Percentiles rank a stretch among this genome's conserved stretches.
phyloP scores from a whole-genome alignment of 2,329 filamentous ascomycete species.

The Ascochyta pisi region DNA sequence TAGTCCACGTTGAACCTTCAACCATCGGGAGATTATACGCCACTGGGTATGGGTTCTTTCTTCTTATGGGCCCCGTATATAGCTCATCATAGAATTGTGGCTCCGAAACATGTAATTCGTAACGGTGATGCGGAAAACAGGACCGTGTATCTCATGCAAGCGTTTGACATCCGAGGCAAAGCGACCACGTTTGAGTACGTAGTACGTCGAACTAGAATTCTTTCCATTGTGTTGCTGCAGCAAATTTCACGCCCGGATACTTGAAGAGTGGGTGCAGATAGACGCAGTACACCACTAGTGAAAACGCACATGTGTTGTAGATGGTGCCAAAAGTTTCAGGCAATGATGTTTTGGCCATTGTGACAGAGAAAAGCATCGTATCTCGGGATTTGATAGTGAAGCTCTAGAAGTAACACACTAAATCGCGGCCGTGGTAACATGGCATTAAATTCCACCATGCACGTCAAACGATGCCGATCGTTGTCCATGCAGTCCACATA shows the following conservation, averaged over 20 bases:
- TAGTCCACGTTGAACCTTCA: not conserved
- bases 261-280: slow-evolving; percentile 13
- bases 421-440: too few relatives aligned
- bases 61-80: slow-evolving; percentile 19
- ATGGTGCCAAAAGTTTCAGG: not conserved
- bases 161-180: slow-evolving; percentile 29
- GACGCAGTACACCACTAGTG: slow-evolving; percentile 9
- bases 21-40: slow-evolving; percentile 3
- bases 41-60: slow-evolving; percentile 20
- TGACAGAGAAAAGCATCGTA: too few relatives aligned
- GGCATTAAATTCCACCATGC: too few relatives aligned
- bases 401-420: too few relatives aligned
- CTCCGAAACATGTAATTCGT: slow-evolving; percentile 31
- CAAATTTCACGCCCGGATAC: slow-evolving; percentile 19
- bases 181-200: slow-evolving; percentile 13
- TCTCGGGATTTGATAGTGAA: too few relatives aligned
- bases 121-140: slow-evolving; percentile 34
- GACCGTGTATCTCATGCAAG: slow-evolving; percentile 34
- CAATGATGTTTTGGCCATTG: too few relatives aligned
- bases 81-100: slow-evolving; percentile 30
- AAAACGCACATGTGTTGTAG: not conserved
- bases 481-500: too few relatives aligned
- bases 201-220: slow-evolving; percentile 34
- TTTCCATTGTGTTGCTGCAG: slow-evolving; percentile 26
- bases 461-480: too few relatives aligned